Evolutionary conservation across 2,329 filamentous ascomycete species (phyloP), one percentile per base, ranked within the genome.

Genomic region (Chaetothyriales sp.): DNA sequence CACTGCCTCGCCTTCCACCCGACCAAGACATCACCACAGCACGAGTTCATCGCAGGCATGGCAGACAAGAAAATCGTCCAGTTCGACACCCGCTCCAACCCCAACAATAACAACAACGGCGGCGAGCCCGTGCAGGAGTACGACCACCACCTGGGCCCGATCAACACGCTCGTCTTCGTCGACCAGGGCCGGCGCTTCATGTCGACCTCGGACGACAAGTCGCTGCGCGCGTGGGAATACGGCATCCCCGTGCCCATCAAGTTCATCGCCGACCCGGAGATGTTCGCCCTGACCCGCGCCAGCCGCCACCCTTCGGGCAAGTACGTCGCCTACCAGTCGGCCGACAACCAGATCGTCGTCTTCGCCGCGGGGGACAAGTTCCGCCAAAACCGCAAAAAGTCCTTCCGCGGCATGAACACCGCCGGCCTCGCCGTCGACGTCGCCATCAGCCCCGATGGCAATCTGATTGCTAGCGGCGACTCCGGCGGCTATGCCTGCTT

Each of bases 31-130:
- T 39, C 32, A 12, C 32, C 32, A 12, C 84, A 92, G 32, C 84
- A 92, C 65, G 90, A 96, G 66, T 98, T 98, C 68, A 70, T 98
- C 51, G 89, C 88, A 1, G 92, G 92, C 62, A 93, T 96, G 86
- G 92, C 86, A 39, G 90, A 98, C 68, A 98, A 98, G 74, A 95
- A 95, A 73, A 98, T 98, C 60, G 77, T 98, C 43, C 92, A 98
- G 64, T 98, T 93, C 68, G 92, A 98, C 67, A 89, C 82, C 1
- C 79, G 93, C 25, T 81, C 82, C 5, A n/a, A n/a, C n/a, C n/a
- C n/a, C n/a, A n/a, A n/a, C n/a, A n/a, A n/a, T n/a, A n/a, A n/a
- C n/a, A n/a, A n/a, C n/a, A n/a, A n/a, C n/a, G n/a, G n/a, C n/a
- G 80, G 79, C 58, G 81, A 93, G 61, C 76, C 92, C 52, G 85